Evolutionary conservation across 2,329 filamentous ascomycete species (phyloP).

Genomic region (Neophaeococcomyces aloes): DNA sequence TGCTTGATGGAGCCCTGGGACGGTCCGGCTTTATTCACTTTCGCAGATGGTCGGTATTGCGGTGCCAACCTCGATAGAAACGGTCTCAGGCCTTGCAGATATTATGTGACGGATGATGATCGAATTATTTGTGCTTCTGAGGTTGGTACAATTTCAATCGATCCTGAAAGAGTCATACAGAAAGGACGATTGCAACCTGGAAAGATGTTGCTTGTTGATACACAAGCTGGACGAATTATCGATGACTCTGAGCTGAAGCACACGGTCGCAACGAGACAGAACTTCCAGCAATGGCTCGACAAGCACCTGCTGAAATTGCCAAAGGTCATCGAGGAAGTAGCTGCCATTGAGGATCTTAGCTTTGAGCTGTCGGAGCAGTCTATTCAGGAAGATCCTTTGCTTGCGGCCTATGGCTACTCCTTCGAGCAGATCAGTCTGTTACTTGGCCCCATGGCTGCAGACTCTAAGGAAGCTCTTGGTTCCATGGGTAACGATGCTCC

Average conservation of each 20-base stretch:
- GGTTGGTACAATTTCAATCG: conserved; percentile 84
- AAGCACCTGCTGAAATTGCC: conserved; percentile 74
- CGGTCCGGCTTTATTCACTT: conserved; percentile 90
- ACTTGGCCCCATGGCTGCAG: conserved; percentile 88
- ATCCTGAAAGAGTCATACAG: conserved; percentile 79
- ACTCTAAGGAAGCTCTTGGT: conserved; percentile 91
- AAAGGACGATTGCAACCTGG: conserved; percentile 91
- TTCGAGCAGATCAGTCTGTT: conserved; percentile 89
- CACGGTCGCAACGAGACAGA: conserved; percentile 72
- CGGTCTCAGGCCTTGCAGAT: conserved; percentile 86
- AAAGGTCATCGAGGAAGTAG: conserved; percentile 55
- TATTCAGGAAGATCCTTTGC: conserved; percentile 72
- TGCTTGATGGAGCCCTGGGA: conserved; percentile 99
- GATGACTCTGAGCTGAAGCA: conserved; percentile 87
- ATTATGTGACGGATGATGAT: conserved; percentile 94
- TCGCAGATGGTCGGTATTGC: conserved; percentile 91
- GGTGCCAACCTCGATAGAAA: conserved; percentile 95
- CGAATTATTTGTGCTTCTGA: conserved; percentile 95
- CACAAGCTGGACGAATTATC: conserved; percentile 79
- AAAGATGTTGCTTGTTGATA: conserved; percentile 93
- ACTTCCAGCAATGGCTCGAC: conserved; percentile 83
- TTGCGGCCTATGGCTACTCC: conserved; percentile 86
- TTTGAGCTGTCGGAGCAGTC: conserved; percentile 56
- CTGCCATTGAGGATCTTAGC: conserved; percentile 48
- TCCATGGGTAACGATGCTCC: conserved; percentile 98